Evolutionary conservation across 2,329 filamentous ascomycete species (phyloP), one percentile per base, ranked within the genome.

Genomic region (Monilinia aucupariae): DNA sequence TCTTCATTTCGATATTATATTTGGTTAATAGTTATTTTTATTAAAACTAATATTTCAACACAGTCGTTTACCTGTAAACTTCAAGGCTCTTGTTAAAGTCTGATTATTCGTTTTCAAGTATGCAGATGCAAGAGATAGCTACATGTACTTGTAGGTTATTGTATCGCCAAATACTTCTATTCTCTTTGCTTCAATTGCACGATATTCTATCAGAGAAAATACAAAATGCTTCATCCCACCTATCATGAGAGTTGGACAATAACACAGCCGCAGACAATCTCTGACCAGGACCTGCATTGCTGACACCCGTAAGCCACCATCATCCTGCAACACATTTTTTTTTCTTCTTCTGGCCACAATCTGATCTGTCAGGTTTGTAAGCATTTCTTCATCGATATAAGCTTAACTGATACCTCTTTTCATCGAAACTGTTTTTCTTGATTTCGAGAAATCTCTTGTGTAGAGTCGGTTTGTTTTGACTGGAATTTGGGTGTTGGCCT

Each of bases 291-390:
- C 37, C 37, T 53, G 47, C 58, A 60, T 30, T 54, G 34, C 37
- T 54, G 30, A 61, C 47, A 37, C 59, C 39, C 30, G 49, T 47
- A 30, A 61, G 59, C 59, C 59, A 54, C 49, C 22, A 32, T 22
- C 43, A 27, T 34, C 39, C 41, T 49, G 43, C 55, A 49, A 13
- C 39, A 47, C 45, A 8, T 2, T 49, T 59, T 49, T 59, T 30
- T 34, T 45, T 32, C 8, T 25, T 45, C 20, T 30, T 3, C 27
- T 56, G 32, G 25, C 22, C 59, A 56, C 22, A 56, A 20, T n/a
- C n/a, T 61, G 50, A 61, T 55, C 39, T 55, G 50, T 55, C 27
- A 61, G 37, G 12, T 30, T 52, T 41, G 7, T 27, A 17, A n/a
- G 25, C 25, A 43, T 41, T 52, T 52, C 34, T 32, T 53, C 27